Evolutionary conservation across 2,329 filamentous ascomycete species (phyloP).

Genomic region (Pyricularia sp.): DNA sequence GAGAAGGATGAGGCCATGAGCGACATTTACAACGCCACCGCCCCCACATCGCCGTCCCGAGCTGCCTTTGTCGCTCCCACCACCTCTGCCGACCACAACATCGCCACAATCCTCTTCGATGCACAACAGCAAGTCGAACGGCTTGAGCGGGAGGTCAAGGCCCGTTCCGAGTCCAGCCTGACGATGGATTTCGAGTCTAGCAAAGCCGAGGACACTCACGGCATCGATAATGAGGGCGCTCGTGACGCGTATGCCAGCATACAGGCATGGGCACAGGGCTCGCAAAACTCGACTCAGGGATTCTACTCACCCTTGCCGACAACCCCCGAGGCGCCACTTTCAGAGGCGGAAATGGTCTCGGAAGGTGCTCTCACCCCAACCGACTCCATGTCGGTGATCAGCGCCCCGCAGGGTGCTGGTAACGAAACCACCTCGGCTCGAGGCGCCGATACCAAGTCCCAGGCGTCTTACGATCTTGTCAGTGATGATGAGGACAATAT

Average conservation of each 20-base stretch:
- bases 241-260: conserved; percentile 50
- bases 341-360: conserved; percentile 42
- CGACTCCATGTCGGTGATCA: conserved; percentile 45
- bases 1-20: conserved; percentile 38
- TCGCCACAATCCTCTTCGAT: conserved; percentile 12
- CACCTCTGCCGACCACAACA: conserved; percentile 13
- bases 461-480: conserved; percentile 39
- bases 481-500: conserved; percentile 49
- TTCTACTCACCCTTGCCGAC: conserved; percentile 54
- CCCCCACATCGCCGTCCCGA: conserved; percentile 14
- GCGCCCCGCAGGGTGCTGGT: conserved; percentile 38
- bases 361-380: conserved; percentile 49
- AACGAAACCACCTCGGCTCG: conserved; percentile 29
- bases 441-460: conserved; percentile 18
- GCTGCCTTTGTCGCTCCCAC: conserved; percentile 4
- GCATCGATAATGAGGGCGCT: conserved; percentile 38
- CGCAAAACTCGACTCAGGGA: conserved; percentile 26
- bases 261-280: conserved; percentile 54
- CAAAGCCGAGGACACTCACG: conserved; percentile 32
- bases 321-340: conserved; percentile 37
- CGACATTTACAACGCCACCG: conserved; percentile 33
- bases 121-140: conserved; percentile 7
- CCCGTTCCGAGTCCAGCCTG: not conserved
- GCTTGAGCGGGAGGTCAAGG: conserved; percentile 1
- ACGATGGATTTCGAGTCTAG: conserved; percentile 33